Evolutionary conservation across 2,329 filamentous ascomycete species (phyloP).

Genomic region (Neonectria punicea): DNA sequence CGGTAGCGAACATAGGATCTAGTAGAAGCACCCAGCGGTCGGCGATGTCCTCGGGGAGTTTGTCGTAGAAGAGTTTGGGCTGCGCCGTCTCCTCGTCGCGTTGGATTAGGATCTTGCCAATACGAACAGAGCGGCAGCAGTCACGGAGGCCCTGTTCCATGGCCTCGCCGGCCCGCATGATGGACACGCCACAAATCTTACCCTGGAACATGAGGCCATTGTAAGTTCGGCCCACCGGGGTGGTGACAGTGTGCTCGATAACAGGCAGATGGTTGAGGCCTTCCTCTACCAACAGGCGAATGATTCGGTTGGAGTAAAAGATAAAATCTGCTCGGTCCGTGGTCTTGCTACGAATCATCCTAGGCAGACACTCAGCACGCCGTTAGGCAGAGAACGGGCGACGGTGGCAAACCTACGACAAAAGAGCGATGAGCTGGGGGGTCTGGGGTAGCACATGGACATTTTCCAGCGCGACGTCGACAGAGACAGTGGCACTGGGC

Average conservation of each 20-base stretch:
- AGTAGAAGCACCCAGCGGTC: conserved; percentile 92
- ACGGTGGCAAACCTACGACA: conserved; percentile 78
- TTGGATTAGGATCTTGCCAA: conserved; percentile 98
- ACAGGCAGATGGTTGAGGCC: conserved; percentile 96
- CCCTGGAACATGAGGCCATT: conserved; percentile 94
- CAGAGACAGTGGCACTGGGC: conserved; percentile 89
- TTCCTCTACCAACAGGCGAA: conserved; percentile 95
- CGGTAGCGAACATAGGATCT: conserved; percentile 99
- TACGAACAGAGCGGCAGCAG: conserved; percentile 96
- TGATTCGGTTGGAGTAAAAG: conserved; percentile 98
- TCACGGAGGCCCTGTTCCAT: conserved; percentile 98
- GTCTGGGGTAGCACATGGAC: conserved; percentile 92
- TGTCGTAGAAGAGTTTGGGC: conserved; percentile 97
- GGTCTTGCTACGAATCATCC: conserved; percentile 93
- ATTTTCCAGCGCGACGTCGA: conserved; percentile 82
- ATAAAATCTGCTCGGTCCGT: conserved; percentile 97
- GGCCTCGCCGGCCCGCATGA: conserved; percentile 97
- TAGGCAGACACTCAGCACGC: conserved; percentile 53
- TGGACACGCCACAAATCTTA: conserved; percentile 98
- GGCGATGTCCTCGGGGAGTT: conserved; percentile 92
- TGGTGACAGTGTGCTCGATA: conserved; percentile 87
- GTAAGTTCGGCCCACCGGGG: conserved; percentile 89
- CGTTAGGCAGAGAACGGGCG: conserved; percentile 24
- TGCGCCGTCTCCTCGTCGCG: conserved; percentile 92
- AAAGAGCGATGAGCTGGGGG: conserved; percentile 93